Base-by-base conservation (phyloP, 2,329 filamentous ascomycete genomes). In the Juglanconis juglandina region DNA sequence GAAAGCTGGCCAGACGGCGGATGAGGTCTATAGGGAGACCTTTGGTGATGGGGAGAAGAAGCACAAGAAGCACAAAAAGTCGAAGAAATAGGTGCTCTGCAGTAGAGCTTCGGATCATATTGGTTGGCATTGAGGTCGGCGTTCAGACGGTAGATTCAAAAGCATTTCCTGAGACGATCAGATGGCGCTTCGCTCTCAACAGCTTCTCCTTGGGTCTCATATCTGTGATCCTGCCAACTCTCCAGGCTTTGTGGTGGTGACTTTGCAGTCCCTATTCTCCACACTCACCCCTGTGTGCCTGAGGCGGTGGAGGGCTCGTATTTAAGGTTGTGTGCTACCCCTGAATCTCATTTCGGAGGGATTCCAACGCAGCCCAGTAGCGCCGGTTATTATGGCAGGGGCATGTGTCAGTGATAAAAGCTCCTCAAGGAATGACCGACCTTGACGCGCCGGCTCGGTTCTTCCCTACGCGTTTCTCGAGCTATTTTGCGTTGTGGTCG, bases 11-110 rank as follows among this genome's bases (percentile, higher is more conserved):
- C 73, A 74, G 60, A 50, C 82, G 14, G 86, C 84, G 4, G 78
- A 77, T 30, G 86, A 88, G 68, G 81, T 87, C 14, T 88, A 87
- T 67, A 85, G 87, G 56, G 79, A 87, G 69, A 81, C 76, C 53
- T 77, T 85, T 59, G 85, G 78, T 2, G 79, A 79, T 32, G 73
- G 80, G 39, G 81, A 78, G 33, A 81, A 80, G 69, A 78, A 75
- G 63, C 71, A 76, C 58, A 81, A 84, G 69, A 83, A 83, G 71
- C 67, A 73, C 11, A 87, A 85, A 72, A 87, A 83, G 74, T 67
- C 68, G 9, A 81, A 80, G 72, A 77, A 76, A 57, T 59, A 59
- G 50, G 14, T 13, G 35, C 39, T 47, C 14, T 39, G n/a, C 53
- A 24, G 34, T 11, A 4, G 2, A 32, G 14, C 41, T 5, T 30